Percentiles rank a stretch among this genome's conserved stretches.
Evolutionary conservation across 345 rosid species (phyloP).

Genomic region (Brassica nigra): DNA sequence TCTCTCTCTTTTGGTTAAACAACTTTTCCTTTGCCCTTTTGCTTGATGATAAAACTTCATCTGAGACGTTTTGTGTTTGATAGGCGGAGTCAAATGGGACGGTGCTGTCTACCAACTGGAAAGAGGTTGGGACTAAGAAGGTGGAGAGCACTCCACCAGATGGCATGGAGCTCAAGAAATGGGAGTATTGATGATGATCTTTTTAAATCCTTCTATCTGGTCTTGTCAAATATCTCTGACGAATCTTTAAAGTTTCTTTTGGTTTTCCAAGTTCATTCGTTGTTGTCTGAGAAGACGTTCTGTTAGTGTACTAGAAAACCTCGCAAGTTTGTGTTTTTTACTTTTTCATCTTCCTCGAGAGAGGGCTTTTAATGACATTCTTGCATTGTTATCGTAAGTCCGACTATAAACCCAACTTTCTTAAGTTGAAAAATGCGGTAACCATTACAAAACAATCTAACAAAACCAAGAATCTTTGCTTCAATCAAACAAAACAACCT

Average conservation of each 20-base stretch:
- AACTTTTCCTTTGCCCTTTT: background rate
- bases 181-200: conserved; percentile 51
- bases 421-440: background rate
- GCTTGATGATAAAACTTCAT: background rate
- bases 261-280: conserved; percentile 5
- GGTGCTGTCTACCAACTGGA: background rate
- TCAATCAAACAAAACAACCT: background rate
- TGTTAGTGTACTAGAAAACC: conserved; percentile 5
- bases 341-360: background rate
- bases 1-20: background rate
- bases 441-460: background rate
- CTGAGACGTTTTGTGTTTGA: background rate
- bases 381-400: background rate
- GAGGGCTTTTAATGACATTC: background rate
- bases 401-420: background rate
- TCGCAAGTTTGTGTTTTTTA: conserved; percentile 12
- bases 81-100: background rate
- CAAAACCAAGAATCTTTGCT: background rate
- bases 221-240: conserved; percentile 10
- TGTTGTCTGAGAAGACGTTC: conserved; percentile 4
- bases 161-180: conserved; percentile 82
- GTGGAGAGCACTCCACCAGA: conserved; percentile 53
- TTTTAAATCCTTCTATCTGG: background rate
- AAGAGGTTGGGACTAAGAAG: conserved; percentile 1
- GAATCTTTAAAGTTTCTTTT: background rate